A percentile compares a stretch with the other conserved stretches of the same genome.
Conservation (phyloP, 306 rosid genomes). For the Inga laurina region DNA sequence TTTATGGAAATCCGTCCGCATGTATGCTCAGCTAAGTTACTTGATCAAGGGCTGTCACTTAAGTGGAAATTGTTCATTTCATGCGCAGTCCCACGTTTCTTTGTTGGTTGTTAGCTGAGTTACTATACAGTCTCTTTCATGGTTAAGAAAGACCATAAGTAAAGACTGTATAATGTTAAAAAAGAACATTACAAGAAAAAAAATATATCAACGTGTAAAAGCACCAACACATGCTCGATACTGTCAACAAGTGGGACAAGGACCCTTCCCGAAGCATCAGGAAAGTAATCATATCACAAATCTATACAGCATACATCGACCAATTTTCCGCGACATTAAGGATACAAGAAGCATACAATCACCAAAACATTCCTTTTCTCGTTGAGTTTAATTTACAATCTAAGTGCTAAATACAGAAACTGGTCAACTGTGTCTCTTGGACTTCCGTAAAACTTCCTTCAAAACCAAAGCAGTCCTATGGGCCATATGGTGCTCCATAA, state of each 20-base stretch:
- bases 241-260: background rate
- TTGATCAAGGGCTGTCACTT: too few relatives aligned
- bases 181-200: too few relatives aligned
- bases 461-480: conserved; percentile 81
- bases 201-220: too few relatives aligned
- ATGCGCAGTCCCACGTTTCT: too few relatives aligned
- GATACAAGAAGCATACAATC: conserved; percentile 4
- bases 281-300: background rate
- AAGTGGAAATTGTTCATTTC: too few relatives aligned
- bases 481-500: conserved; percentile 81
- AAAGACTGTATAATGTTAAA: too few relatives aligned
- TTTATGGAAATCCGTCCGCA: too few relatives aligned
- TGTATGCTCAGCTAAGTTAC: too few relatives aligned
- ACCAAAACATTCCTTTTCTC: conserved; percentile 15
- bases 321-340: conserved; percentile 32
- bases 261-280: background rate
- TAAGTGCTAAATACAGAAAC: conserved; percentile 2
- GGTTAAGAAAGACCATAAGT: too few relatives aligned
- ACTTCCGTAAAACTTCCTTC: conserved; percentile 65
- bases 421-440: conserved; percentile 46
- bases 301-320: conserved; percentile 19
- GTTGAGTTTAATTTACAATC: conserved; percentile 40
- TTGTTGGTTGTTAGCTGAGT: too few relatives aligned
- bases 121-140: too few relatives aligned
- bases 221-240: background rate